Base-by-base conservation (phyloP, 805 yeast species). In the Starmera pachycereana region DNA sequence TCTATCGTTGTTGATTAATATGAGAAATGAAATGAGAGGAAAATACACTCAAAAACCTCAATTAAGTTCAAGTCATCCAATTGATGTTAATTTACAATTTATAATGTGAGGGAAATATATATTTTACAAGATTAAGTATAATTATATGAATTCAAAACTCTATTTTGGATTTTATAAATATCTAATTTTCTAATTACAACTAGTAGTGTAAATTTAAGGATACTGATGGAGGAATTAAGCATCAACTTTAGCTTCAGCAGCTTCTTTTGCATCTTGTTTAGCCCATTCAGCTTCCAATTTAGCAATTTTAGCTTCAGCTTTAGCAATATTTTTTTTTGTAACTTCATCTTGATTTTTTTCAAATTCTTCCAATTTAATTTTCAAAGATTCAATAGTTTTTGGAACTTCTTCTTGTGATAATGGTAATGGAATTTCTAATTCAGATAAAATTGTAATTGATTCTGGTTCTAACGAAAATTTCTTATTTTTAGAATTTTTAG, bases 31-130 rank as follows among this genome's bases (percentile, higher is more conserved):
- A 33, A 67, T 86, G 65, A 54, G 65, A 16, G 70, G 71, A 0
- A 81, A 78, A 56, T 86, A 82, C 61, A 61, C 80, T 8, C 96
- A 87, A 59, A 84, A 82, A 52, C 95, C 95, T 2, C 96, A 86
- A 62, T 62, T 86, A 41, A 76, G 87, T 19, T 64, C 85, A 8
- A 78, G 88, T 4, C 95, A 85, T 59, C 90, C 89, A n/a, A 73
- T 83, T 45, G 90, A 85, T 49, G 65, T 66, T 29, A 73, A 74
- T 45, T 52, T 73, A 39, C 69, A 64, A 45, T 76, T 76, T 46
- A 64, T 70, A 9, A 52, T 73, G 36, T 33, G 35, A 33, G 6
- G 32, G 8, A 3, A 2, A 22, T 8, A 22, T 6, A 7, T 22
- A 22, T 4, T 22, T 22, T 22, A 6, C n/a, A n/a, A n/a, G n/a